phyloP scores from a whole-genome alignment of 306 rosid species.

The Ammopiptanthus mongolicus region DNA sequence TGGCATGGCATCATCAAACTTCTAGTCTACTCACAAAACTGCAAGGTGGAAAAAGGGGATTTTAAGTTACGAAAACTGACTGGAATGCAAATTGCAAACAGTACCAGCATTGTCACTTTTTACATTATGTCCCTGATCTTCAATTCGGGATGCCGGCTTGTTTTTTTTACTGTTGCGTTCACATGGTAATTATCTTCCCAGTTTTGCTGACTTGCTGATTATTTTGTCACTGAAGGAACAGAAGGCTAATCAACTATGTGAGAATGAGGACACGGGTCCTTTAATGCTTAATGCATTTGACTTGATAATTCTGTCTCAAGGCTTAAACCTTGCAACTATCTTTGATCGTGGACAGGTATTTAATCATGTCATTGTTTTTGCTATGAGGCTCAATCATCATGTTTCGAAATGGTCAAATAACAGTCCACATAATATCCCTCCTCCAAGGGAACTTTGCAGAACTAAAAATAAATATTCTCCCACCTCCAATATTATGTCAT shows the following conservation, averaged over 20 bases:
- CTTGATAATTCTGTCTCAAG: conserved; percentile 80
- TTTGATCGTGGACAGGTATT: conserved; percentile 76
- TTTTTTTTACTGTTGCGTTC: not conserved
- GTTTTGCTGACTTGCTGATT: conserved; percentile 15
- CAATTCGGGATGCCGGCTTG: not conserved
- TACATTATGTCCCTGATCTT: not conserved
- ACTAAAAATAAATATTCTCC: not conserved
- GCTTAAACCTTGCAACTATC: conserved; percentile 76
- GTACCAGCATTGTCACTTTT: not conserved
- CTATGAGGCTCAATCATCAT: not conserved
- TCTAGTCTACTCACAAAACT: not conserved
- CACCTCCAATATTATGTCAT: not conserved
- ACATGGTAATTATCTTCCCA: conserved; percentile 1
- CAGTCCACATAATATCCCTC: not conserved
- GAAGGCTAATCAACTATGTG: conserved; percentile 35
- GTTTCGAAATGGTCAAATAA: not conserved
- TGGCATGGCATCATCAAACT: not conserved
- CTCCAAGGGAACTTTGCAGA: not conserved
- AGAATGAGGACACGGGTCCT: conserved; percentile 66
- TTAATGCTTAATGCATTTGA: conserved; percentile 84
- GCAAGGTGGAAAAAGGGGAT: not conserved
- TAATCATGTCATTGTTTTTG: not conserved
- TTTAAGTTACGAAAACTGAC: not conserved
- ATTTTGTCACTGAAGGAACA: conserved; percentile 46
- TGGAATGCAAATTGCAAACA: not conserved